These are phyloP conservation scores for Alternaria arbusti DNA, from an alignment of 2,329 filamentous ascomycete genomes.

Conservation along the genomic window DNA sequence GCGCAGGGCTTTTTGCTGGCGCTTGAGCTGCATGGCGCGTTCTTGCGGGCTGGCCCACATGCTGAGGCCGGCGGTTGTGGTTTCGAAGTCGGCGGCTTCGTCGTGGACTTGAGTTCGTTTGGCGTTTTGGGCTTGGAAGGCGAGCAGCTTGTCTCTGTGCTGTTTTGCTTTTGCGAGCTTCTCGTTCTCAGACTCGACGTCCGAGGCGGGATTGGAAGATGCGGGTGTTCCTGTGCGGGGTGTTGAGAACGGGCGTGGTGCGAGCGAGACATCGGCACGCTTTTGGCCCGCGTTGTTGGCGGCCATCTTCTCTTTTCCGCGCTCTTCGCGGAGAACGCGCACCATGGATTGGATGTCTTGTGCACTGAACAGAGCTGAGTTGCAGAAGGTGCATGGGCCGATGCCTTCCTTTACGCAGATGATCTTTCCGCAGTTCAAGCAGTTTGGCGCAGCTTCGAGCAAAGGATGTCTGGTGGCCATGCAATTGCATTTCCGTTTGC, in stretches of 20 bases:
- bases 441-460: conserved; percentile 91
- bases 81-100: conserved; percentile 78
- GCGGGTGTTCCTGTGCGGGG: conserved; percentile 44
- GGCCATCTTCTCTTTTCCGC: conserved; percentile 84
- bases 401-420: conserved; percentile 93
- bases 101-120: conserved; percentile 83
- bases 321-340: conserved; percentile 79
- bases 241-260: conserved; percentile 64
- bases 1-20: conserved; percentile 80
- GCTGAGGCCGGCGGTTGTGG: conserved; percentile 65
- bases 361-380: conserved; percentile 71
- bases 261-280: conserved; percentile 68
- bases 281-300: conserved; percentile 75
- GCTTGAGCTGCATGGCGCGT: conserved; percentile 80
- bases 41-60: conserved; percentile 88
- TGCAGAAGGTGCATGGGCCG: conserved; percentile 92
- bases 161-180: conserved; percentile 73
- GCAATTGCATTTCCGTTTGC: conserved; percentile 79
- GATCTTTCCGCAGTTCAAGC: conserved; percentile 89
- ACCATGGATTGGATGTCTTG: conserved; percentile 87
- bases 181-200: conserved; percentile 57
- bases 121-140: conserved; percentile 86
- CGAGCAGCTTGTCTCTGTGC: conserved; percentile 80
- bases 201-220: conserved; percentile 45
- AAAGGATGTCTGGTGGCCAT: conserved; percentile 87